Percentiles rank a stretch among this genome's conserved stretches.
Evolutionary conservation across 2,329 filamentous ascomycete genomes (phyloP).

Genomic region (Penicillium sp.): DNA sequence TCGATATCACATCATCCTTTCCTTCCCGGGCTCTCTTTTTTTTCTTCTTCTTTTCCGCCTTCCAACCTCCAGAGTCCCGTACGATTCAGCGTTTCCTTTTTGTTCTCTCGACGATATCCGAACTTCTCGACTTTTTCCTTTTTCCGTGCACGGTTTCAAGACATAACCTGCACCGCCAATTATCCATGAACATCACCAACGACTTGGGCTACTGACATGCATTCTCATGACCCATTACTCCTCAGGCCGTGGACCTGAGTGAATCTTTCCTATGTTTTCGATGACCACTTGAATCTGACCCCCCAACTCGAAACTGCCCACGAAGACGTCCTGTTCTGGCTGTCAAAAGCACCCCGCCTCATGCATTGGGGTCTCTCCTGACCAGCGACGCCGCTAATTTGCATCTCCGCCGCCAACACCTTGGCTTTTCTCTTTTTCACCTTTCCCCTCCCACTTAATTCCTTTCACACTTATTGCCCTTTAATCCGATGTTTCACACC

Average conservation of each 20-base stretch:
- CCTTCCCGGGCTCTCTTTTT: conserved; percentile 21
- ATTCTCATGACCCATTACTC: conserved; percentile 19
- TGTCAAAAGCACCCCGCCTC: not conserved
- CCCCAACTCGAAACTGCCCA: conserved; percentile 8
- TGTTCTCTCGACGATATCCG: conserved; percentile 21
- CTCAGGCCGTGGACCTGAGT: conserved; percentile 9
- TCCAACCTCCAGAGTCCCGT: conserved; percentile 16
- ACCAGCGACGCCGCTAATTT: conserved; percentile 22
- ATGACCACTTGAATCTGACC: conserved; percentile 14
- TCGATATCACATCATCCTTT: conserved; percentile 30
- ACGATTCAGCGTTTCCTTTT: conserved; percentile 23
- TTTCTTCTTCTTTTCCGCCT: conserved; percentile 10
- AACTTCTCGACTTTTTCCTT: conserved; percentile 6
- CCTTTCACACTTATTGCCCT: conserved; percentile 36
- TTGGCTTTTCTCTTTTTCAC: conserved; percentile 28
- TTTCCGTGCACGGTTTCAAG: conserved; percentile 18
- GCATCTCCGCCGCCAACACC: conserved; percentile 34
- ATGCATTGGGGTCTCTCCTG: not conserved
- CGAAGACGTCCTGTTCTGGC: conserved; percentile 11
- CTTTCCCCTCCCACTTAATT: conserved; percentile 36
- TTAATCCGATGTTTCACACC: conserved; percentile 39
- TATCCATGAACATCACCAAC: conserved; percentile 33
- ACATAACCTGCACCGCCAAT: conserved; percentile 19
- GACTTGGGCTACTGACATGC: conserved; percentile 20
- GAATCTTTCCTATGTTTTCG: conserved; percentile 24